phyloP scores from a whole-genome alignment of 768 basidiomycete species.

The Rhizopogon salebrosus region DNA sequence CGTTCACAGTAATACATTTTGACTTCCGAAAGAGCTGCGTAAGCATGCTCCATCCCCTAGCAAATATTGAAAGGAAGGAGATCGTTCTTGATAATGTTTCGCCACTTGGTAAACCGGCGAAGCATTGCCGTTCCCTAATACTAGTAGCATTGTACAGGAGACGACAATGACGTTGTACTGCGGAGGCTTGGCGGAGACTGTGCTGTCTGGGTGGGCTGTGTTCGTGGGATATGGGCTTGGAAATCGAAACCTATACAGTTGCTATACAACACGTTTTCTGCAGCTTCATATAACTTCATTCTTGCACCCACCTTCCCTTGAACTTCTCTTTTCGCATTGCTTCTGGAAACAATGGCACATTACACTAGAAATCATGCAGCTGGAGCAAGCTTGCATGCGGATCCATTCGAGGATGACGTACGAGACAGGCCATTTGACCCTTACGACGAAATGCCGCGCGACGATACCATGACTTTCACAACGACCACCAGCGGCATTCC shows the following conservation, averaged over 20 bases:
- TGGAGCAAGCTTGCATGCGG: conserved; percentile 8
- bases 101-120: too few species aligned
- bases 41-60: too few species aligned
- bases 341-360: conserved; percentile 22
- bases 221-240: not conserved
- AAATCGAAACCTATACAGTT: not conserved
- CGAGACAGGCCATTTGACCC: conserved; percentile 17
- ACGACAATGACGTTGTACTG: too few species aligned
- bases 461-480: conserved; percentile 16
- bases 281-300: not conserved
- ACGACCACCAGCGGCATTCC: conserved; percentile 18
- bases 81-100: too few species aligned
- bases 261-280: not conserved
- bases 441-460: conserved; percentile 5
- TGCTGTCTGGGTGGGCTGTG: not conserved
- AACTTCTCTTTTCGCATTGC: conserved; percentile 9
- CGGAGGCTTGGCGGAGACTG: not conserved
- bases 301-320: conserved; percentile 1
- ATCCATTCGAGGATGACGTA: conserved; percentile 23
- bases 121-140: too few species aligned
- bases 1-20: too few species aligned
- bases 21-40: too few species aligned
- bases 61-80: too few species aligned
- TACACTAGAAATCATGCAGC: conserved; percentile 6
- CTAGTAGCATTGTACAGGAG: too few species aligned